Evolutionary conservation across 805 yeast species (phyloP).

Genomic region (Lipomyces yamadae): DNA sequence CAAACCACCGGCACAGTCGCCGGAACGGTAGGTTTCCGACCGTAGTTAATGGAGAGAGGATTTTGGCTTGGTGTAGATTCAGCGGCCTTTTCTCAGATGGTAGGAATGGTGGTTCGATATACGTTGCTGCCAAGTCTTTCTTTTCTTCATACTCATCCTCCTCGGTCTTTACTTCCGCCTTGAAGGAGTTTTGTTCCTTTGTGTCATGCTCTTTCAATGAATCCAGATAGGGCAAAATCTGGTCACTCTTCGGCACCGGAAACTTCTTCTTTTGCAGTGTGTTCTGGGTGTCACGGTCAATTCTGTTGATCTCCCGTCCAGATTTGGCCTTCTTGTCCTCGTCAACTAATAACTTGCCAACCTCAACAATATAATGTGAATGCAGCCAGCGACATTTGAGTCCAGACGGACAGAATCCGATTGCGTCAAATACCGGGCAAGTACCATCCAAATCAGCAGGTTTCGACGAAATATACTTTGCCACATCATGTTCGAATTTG

Average conservation of each 20-base stretch:
- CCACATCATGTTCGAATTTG: constrained; percentile 75
- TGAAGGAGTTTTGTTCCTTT: constrained; percentile 47
- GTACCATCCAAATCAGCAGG: constrained; percentile 71
- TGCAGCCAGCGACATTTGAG: constrained; percentile 88
- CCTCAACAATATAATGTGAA: constrained; percentile 63
- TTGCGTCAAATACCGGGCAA: constrained; percentile 81
- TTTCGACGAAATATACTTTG: constrained; percentile 65
- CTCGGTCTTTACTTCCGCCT: constrained; percentile 40
- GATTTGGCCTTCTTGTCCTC: constrained; percentile 44
- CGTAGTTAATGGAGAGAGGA: constrained; percentile 93
- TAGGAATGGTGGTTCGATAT: constrained; percentile 75
- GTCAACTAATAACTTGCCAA: constrained; percentile 52
- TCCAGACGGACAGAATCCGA: constrained; percentile 93
- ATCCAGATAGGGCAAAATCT: constrained; percentile 67
- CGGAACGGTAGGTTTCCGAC: constrained; percentile 97
- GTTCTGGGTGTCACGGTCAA: constrained; percentile 54
- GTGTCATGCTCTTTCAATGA: constrained; percentile 51
- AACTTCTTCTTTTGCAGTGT: constrained; percentile 65
- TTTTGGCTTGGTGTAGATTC: constrained; percentile 72
- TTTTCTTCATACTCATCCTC: constrained; percentile 15
- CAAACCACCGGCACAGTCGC: constrained; percentile 84
- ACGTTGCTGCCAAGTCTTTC: constrained; percentile 50
- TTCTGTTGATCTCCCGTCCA: constrained; percentile 68
- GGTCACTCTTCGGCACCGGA: constrained; percentile 61
- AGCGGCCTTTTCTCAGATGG: constrained; percentile 81